These are phyloP conservation scores for Citrus hindsii DNA, from an alignment of 345 rosid genomes.

Conservation along the genomic window DNA sequence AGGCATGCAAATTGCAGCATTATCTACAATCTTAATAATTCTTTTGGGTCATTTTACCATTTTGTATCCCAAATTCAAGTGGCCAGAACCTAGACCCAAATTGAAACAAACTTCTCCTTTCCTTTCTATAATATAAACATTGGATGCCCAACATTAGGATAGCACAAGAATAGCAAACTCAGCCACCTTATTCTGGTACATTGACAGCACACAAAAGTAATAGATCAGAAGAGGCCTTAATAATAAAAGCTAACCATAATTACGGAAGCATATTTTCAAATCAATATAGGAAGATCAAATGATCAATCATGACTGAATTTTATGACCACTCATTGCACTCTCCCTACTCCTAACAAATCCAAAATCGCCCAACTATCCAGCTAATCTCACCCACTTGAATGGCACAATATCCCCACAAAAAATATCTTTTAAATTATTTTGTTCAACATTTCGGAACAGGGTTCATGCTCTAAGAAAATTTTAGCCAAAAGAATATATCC, in stretches of 20 bases:
- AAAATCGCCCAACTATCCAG: conserved; percentile 9
- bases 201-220: conserved; percentile 26
- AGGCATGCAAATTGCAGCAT: neutral
- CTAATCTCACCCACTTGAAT: conserved; percentile 6
- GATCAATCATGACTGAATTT: conserved; percentile 10
- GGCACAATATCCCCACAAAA: conserved; percentile 8
- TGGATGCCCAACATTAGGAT: conserved; percentile 15
- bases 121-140: neutral
- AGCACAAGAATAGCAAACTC: conserved; percentile 16
- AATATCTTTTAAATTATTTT: neutral
- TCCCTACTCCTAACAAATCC: conserved; percentile 13
- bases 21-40: neutral
- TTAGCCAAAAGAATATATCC: neutral
- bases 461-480: neutral
- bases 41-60: neutral
- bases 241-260: conserved; percentile 23
- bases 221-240: conserved; percentile 9
- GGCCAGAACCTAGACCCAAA: neutral
- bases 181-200: neutral
- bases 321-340: conserved; percentile 3
- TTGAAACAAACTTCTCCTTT: neutral
- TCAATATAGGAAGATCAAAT: conserved; percentile 9
- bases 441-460: neutral
- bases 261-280: conserved; percentile 10
- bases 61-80: neutral